Conservation (phyloP, 306 rosid genomes). For the Luffa acutangula region DNA sequence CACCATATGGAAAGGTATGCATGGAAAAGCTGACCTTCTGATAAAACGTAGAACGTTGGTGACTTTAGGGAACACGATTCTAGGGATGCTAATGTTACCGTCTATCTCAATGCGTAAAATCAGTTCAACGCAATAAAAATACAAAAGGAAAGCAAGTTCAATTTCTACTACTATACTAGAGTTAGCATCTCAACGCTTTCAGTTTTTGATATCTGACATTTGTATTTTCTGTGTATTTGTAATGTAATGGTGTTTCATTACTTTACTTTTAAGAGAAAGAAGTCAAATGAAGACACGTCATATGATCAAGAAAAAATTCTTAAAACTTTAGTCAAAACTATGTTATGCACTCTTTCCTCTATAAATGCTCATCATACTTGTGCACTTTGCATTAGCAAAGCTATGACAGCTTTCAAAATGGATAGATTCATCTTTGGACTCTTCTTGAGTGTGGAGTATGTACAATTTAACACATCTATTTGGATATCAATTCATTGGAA, state of each 20-base stretch:
- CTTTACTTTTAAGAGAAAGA: too few relatives aligned
- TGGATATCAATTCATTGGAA: background rate
- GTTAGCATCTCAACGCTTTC: background rate
- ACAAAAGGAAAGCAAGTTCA: background rate
- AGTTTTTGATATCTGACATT: background rate
- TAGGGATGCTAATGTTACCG: background rate
- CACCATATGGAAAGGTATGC: conserved; percentile 84
- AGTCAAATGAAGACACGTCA: too few relatives aligned
- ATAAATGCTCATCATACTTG: too few relatives aligned
- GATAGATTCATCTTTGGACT: background rate
- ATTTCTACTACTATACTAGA: background rate
- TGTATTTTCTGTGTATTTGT: too few relatives aligned
- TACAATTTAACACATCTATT: background rate
- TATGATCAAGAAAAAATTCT: too few relatives aligned
- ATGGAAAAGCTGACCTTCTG: background rate
- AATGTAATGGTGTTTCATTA: too few relatives aligned
- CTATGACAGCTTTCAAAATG: too few relatives aligned
- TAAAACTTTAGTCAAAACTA: too few relatives aligned
- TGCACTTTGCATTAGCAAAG: too few relatives aligned
- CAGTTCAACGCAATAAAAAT: background rate
- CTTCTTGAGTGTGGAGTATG: background rate
- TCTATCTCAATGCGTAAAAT: background rate
- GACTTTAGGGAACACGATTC: background rate
- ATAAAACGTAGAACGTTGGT: background rate
- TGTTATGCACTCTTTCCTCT: too few relatives aligned